phyloP scores from a whole-genome alignment of 352 stramenopile genomes.

The Globisporangium irregulare region DNA sequence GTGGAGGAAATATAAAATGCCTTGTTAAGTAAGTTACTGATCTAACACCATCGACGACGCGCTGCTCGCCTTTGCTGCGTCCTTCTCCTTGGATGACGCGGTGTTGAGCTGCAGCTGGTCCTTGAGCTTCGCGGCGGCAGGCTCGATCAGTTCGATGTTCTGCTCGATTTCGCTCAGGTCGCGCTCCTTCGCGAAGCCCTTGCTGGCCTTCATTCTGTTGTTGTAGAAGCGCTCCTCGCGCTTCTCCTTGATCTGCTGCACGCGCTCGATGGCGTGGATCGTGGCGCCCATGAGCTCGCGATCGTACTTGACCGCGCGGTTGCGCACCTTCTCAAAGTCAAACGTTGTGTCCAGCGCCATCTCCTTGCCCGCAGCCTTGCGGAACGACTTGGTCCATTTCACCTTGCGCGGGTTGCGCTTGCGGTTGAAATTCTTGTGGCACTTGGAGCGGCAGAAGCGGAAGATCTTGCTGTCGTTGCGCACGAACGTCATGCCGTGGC shows the following conservation, averaged over 20 bases:
- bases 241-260: conserved; percentile 96
- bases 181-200: conserved; percentile 72
- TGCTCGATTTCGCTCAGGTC: conserved; percentile 82
- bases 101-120: conserved; percentile 76
- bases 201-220: conserved; percentile 93
- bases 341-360: conserved; percentile 99
- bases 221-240: conserved; percentile 97
- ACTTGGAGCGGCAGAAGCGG: conserved; percentile 99
- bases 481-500: conserved; percentile 99
- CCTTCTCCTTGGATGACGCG: conserved; percentile 58
- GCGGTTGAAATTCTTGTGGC: conserved; percentile 99
- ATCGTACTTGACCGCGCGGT: conserved; percentile 99
- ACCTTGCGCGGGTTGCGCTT: conserved; percentile 99
- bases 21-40: conserved; percentile 62
- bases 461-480: conserved; percentile 99
- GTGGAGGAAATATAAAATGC: conserved; percentile 15
- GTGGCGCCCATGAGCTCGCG: conserved; percentile 98
- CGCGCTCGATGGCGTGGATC: conserved; percentile 97
- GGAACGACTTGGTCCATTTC: conserved; percentile 99
- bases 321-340: conserved; percentile 99
- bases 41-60: conserved; percentile 84
- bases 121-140: conserved; percentile 66
- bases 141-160: conserved; percentile 85
- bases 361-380: conserved; percentile 98
- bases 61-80: conserved; percentile 43